A percentile compares a stretch with the other conserved stretches of the same genome.
Conservation (phyloP, 2,329 filamentous ascomycete species). For the Ambrosiella cleistominuta region DNA sequence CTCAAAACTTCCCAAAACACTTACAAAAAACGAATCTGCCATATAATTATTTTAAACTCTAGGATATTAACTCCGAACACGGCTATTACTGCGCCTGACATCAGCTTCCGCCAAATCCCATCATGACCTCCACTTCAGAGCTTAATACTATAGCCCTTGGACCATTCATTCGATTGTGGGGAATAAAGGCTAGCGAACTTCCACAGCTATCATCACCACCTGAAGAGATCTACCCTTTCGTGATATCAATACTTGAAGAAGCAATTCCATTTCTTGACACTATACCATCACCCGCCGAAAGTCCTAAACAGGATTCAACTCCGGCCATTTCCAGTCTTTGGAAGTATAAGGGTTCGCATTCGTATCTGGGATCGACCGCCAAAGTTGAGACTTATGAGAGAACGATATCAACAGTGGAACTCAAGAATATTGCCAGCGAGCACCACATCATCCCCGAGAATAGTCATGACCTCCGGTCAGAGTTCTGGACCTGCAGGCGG, state of each 20-base stretch:
- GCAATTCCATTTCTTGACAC: slow-evolving; percentile 39
- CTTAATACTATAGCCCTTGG: slow-evolving; percentile 19
- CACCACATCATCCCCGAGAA: slow-evolving; percentile 17
- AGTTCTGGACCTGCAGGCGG: slow-evolving; percentile 47
- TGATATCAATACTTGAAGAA: slow-evolving; percentile 37
- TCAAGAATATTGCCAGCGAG: slow-evolving; percentile 23
- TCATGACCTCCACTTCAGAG: background rate
- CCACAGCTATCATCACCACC: slow-evolving; percentile 24
- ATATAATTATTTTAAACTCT: background rate
- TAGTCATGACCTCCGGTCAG: slow-evolving; percentile 18
- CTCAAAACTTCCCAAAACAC: too few species aligned
- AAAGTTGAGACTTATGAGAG: slow-evolving; percentile 36
- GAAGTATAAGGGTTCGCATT: slow-evolving; percentile 33
- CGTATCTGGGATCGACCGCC: slow-evolving; percentile 30
- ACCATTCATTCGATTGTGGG: slow-evolving; percentile 36
- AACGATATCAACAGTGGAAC: slow-evolving; percentile 27
- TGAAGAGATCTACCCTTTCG: slow-evolving; percentile 31
- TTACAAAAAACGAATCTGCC: background rate
- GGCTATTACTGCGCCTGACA: background rate
- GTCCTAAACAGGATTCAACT: slow-evolving; percentile 15
- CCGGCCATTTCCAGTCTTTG: slow-evolving; percentile 20
- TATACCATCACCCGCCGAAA: slow-evolving; percentile 24
- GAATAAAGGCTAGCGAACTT: slow-evolving; percentile 30
- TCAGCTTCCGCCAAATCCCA: background rate
- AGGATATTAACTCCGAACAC: background rate